phyloP scores from a whole-genome alignment of 2,329 filamentous ascomycete species.

The Hypoxylon sp. region DNA sequence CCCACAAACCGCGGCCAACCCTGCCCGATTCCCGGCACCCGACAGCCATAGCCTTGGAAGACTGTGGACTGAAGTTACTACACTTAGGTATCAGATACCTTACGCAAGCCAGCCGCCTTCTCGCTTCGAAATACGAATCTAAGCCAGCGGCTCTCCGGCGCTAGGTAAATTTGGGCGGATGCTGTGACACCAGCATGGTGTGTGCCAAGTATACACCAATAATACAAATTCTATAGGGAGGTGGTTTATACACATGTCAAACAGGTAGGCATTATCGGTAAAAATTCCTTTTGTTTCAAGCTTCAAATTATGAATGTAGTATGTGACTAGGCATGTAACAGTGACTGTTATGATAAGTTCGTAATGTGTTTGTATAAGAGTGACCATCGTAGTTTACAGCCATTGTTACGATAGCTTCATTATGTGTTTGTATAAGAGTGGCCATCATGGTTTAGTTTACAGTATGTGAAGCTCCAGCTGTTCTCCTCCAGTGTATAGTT shows the following conservation, averaged over 20 bases:
- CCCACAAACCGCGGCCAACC: conserved; percentile 19
- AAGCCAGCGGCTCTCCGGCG: conserved; percentile 28
- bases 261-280: neutral
- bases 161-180: conserved; percentile 19
- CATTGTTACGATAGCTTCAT: neutral
- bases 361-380: neutral
- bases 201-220: conserved; percentile 14
- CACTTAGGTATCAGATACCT: neutral
- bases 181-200: conserved; percentile 31
- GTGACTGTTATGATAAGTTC: neutral
- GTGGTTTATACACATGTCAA: neutral
- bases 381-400: neutral
- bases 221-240: conserved; percentile 4
- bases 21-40: conserved; percentile 11
- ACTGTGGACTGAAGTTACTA: conserved; percentile 9
- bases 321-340: neutral
- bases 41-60: conserved; percentile 3
- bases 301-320: neutral
- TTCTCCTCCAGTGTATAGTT: too few relatives aligned
- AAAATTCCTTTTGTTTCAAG: neutral
- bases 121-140: conserved; percentile 33
- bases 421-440: neutral
- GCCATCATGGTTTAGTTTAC: neutral
- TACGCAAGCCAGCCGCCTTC: conserved; percentile 27
- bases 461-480: neutral